Base-by-base conservation (phyloP, 1,284 basidiomycete species). In the Chalciporus sp. region DNA sequence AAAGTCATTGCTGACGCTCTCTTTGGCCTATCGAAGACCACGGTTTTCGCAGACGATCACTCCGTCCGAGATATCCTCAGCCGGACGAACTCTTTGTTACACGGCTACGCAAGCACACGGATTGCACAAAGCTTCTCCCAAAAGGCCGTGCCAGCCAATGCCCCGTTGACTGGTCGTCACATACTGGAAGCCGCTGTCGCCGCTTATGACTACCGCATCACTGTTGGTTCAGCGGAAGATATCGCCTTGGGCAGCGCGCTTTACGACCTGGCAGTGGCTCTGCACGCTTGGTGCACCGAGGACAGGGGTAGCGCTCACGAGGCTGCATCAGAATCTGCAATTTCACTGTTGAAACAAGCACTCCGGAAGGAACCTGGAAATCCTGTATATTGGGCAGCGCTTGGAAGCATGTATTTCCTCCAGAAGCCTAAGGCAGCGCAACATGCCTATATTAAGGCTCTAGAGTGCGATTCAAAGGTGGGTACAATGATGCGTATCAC, bases 371-470 rank as follows among this genome's bases (percentile, higher is more conserved):
- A 94, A 60, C 84, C 93, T 4, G 77, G 78, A 19, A 92, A 92
- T 62, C 82, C 88, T 51, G 65, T 74, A 2, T 91, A 91, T 62
- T 99, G 97, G 97, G 82, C 85, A 59, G 81, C 86, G 1, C 73
- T 96, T 16, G 95, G 91, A 1, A 82, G 86, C 62, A 76, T 88
- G n/a, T 76, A 86, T 44, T 92, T 95, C 66, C 64, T 80, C n/a
- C 71, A 75, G 8, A 83, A 87, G 47, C 80, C 88, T 0, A 87
- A 84, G 61, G 73, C 83, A 1, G 88, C 93, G 6, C 97, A 99
- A 69, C 95, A 99, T 74, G 90, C 93, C 8, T 98, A 94, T 62
- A 87, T 98, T 65, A 90, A 85, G 49, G 91, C 95, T 7, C 74
- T 98, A 49, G 95, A 98, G 63, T 77, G 92, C 46, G 87, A 95